Base-by-base conservation (phyloP, 1,284 basidiomycete species). In the Inonotus hispidus region DNA sequence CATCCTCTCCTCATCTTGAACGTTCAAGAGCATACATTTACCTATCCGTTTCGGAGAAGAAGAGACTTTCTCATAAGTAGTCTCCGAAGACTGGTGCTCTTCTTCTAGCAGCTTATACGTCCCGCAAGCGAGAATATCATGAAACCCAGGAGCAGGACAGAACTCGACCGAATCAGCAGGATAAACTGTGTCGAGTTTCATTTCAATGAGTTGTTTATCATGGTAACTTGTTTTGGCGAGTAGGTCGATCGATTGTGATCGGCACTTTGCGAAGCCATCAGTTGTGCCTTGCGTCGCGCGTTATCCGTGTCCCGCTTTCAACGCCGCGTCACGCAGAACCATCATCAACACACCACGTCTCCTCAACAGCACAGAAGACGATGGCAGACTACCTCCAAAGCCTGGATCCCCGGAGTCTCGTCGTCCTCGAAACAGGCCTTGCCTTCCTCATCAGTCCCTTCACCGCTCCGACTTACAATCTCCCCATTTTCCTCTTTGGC, bases 161-260 rank as follows among this genome's bases (percentile, higher is more conserved):
- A 93, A 96, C 69, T 97, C 95, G 61, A 93, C 81, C 16, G 89
- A 85, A 72, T 95, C 93, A n/a, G 94, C 94, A 7, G 93, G 93
- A 70, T 84, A 89, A 14, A 77, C 73, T 0, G 94, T 96, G 72
- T 94, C 87, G 68, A 86, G 77, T 38, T n/a, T 59, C 56, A 60
- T 59, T 58, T 32, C 32, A n/a, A n/a, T n/a, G 23, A 38, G 38
- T 38, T 49, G 25, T 21, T 19, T 29, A 41, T 61, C 11, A 16
- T 35, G 43, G 35, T 52, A 11, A 5, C 19, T 23, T 16, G 14
- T 39, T 21, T 21, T 7, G 29, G 37, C 16, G 3, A 21, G 41
- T 4, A 4, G 32, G 8, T 32, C 32, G 32, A 32, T 8, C 32
- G 32, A 32, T 4, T 8, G 32, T 32, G 41, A 43, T 21, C 41